A percentile compares a stretch with the other conserved stretches of the same genome.
phyloP scores from a whole-genome alignment of 495 filamentous ascomycete genomes.

The Penicillium bialowiezense region DNA sequence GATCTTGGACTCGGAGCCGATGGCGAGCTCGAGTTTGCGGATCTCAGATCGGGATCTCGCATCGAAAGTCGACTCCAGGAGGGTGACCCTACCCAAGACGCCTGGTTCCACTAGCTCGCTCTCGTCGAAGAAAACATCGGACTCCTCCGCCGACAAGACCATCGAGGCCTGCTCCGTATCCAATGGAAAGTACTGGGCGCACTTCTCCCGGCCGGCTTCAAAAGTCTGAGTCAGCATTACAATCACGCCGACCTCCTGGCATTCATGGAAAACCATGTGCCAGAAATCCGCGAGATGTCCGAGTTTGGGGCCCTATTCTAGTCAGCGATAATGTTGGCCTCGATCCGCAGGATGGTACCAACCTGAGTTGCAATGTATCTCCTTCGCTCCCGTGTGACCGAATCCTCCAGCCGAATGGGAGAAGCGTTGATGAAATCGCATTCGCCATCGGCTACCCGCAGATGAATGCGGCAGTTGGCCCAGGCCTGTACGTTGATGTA shows the following conservation, averaged over 20 bases:
- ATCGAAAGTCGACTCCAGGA: conserved; percentile 47
- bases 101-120: conserved; percentile 13
- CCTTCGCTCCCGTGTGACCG: conserved; percentile 46
- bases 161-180: conserved; percentile 53
- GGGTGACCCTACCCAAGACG: conserved; percentile 41
- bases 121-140: conserved; percentile 30
- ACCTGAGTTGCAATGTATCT: conserved; percentile 69
- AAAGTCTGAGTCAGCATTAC: conserved; percentile 95
- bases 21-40: conserved; percentile 51
- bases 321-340: background rate
- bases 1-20: conserved; percentile 61
- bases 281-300: conserved; percentile 73
- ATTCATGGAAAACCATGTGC: conserved; percentile 94
- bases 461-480: conserved; percentile 78
- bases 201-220: conserved; percentile 82
- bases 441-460: conserved; percentile 74
- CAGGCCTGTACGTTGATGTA: conserved; percentile 86
- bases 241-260: conserved; percentile 73
- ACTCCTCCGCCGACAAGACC: conserved; percentile 57
- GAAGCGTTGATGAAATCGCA: conserved; percentile 97
- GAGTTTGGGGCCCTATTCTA: conserved; percentile 73
- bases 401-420: conserved; percentile 67
- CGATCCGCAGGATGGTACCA: conserved; percentile 21
- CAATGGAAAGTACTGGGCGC: conserved; percentile 83
- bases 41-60: conserved; percentile 51